phyloP scores from a whole-genome alignment of 352 stramenopile genomes.

The Pythium aphanidermatum region DNA sequence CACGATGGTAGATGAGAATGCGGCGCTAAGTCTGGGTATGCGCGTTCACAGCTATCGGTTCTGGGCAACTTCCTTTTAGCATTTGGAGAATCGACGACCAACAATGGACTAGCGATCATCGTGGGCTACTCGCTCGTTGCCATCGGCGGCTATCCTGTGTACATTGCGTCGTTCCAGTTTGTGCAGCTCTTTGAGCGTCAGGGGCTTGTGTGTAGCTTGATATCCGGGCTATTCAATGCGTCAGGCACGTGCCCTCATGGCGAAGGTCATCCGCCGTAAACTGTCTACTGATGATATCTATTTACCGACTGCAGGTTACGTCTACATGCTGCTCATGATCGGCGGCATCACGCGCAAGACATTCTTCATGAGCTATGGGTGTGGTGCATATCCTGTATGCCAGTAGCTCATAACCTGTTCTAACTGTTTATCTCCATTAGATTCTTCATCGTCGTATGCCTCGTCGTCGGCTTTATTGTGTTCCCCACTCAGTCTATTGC shows the following conservation, averaged over 20 bases:
- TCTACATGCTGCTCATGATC: conserved; percentile 71
- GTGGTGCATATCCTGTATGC: not conserved
- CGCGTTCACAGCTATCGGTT: not conserved
- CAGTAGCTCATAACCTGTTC: not conserved
- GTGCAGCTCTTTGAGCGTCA: conserved; percentile 62
- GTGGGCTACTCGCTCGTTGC: conserved; percentile 55
- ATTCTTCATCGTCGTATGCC: conserved; percentile 17
- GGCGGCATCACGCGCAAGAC: conserved; percentile 28
- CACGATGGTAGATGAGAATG: too few species aligned
- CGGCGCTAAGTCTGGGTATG: too few species aligned
- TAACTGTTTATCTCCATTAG: too few species aligned
- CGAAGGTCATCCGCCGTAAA: too few species aligned
- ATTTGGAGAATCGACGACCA: conserved; percentile 40
- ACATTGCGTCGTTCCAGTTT: conserved; percentile 71
- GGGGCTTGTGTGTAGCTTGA: conserved; percentile 58
- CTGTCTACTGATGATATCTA: too few species aligned
- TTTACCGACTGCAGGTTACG: conserved; percentile 42
- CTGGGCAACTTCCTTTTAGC: conserved; percentile 49
- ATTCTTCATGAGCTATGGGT: conserved; percentile 63
- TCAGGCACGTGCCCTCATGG: conserved; percentile 37
- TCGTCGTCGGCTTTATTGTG: conserved; percentile 21
- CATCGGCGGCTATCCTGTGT: conserved; percentile 50
- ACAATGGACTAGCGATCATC: conserved; percentile 47
- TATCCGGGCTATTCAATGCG: conserved; percentile 76
- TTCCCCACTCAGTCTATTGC: conserved; percentile 22